Evolutionary conservation across 129 eudicot species (phyloP), one percentile per base, ranked within the genome.

Genomic region (Mikania micrantha): DNA sequence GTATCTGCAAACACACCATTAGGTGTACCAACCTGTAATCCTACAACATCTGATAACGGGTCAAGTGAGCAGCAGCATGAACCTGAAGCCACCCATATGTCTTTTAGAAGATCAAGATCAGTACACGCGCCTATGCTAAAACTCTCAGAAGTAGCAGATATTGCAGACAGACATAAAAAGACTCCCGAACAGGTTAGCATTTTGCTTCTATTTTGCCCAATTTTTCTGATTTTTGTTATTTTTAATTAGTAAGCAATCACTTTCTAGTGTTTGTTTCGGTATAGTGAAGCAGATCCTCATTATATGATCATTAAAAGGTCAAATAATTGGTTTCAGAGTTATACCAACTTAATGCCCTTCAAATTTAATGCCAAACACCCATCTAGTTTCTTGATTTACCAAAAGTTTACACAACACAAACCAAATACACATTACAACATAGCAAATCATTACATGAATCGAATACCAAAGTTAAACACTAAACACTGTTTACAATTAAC

Each of bases 1-100:
- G 88, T 83, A 48, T 83, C 88, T 54, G 88, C 88, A 63, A 84
- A 83, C 71, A 83, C 88, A 34, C 88, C 88, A 17, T 73, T 83
- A 76, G 88, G 88, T 36, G 84, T 79, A 57, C 88, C 84, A 58
- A 28, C 69, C 45, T 61, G 82, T 27, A 45, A 57, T 29, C 57
- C 84, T 50, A 45, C 74, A 39, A 7, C 29, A 50, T 70, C 82
- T 20, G 80, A 76, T 72, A 76, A 54, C 25, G 84, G 80, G 29
- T 76, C 87, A 58, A 82, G 75, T 4, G 88, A 79, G 28, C 62
- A 48, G 54, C 47, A 27, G 20, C 59, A 69, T 49, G 88, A 83
- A 40, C 79, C 79, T 15, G 87, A 81, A 69, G 73, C 82, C 9
- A 79, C 84, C 21, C 84, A 77, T 47, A 67, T 83, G 61, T 72